Evolutionary conservation across 306 rosid species (phyloP).

Genomic region (Medicago truncatula): MtrunA17r5.0-ANR NC_053045.1:45557501-45558000

Average conservation of each 20-base stretch:
- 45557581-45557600: slow-evolving; percentile 96
- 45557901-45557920: slow-evolving; percentile 31
- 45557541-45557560: slow-evolving; percentile 51
- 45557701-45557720: slow-evolving; percentile 2
- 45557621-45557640: slow-evolving; percentile 77
- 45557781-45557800: slow-evolving; percentile 81
- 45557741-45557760: slow-evolving; percentile 15
- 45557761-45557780: slow-evolving; percentile 41
- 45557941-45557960: slow-evolving; percentile 19
- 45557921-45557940: slow-evolving; percentile 28
- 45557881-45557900: slow-evolving; percentile 26
- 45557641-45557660: slow-evolving; percentile 85
- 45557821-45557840: slow-evolving; percentile 92
- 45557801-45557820: slow-evolving; percentile 90
- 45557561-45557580: slow-evolving; percentile 93
- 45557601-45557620: slow-evolving; percentile 81
- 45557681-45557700: slow-evolving; percentile 24
- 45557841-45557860: slow-evolving; percentile 91
- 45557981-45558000: slow-evolving; percentile 32
- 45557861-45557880: slow-evolving; percentile 35
- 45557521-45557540: slow-evolving; percentile 26
- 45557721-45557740: slow-evolving; percentile 14
- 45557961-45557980: slow-evolving; percentile 29
- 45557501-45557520: background rate
- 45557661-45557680: slow-evolving; percentile 13